Evolutionary conservation across 108 stramenopile species (phyloP), one percentile per base, ranked within the genome.

Genomic region (Poteriospumella lacustris): DNA sequence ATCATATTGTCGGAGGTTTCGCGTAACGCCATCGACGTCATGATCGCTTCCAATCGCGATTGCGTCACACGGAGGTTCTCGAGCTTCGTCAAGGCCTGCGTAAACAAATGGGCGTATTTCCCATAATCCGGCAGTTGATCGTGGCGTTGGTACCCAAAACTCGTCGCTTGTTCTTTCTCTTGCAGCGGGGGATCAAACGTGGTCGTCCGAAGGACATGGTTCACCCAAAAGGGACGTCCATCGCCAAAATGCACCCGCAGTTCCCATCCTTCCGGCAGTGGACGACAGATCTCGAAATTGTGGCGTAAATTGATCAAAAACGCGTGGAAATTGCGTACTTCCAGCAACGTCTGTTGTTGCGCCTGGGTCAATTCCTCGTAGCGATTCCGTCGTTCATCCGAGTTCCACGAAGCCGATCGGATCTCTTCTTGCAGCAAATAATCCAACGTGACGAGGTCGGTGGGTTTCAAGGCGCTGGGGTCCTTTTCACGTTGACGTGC

Each of bases 221-320:
- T 31, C 28, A 73, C 70, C 70, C 70, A 73, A 38, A 33, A 73
- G 15, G 70, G 70, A n/a, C 12, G 36, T 28, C 31, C 70, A 42
- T 3, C 31, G 29, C 36, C 70, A 3, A 9, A 15, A 1, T 1
- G 2, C 2, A 78, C 42, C 36, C 77, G 77, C 43, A 39, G 38
- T 62, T 78, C 77, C 77, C 77, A 78, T 34, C 62, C 77, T 31
- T 58, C 1, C 2, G 77, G 77, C 0, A 68, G 28, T 42, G 47
- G 70, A 38, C 19, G 12, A 24, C 36, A 34, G 5, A 5, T 56
- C 70, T 39, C 44, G 29, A 44, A 73, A 19, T 24, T 28, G 12
- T 5, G 5, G 9, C 36, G 26, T 24, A 73, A 12, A 42, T 73
- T 73, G 36, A 73, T 44, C 26, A 73, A 56, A 9, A 73, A 12